A percentile compares a stretch with the other conserved stretches of the same genome.
phyloP scores from a whole-genome alignment of 164 flowering plant genomes.

The Vitis rotundifolia region DNA sequence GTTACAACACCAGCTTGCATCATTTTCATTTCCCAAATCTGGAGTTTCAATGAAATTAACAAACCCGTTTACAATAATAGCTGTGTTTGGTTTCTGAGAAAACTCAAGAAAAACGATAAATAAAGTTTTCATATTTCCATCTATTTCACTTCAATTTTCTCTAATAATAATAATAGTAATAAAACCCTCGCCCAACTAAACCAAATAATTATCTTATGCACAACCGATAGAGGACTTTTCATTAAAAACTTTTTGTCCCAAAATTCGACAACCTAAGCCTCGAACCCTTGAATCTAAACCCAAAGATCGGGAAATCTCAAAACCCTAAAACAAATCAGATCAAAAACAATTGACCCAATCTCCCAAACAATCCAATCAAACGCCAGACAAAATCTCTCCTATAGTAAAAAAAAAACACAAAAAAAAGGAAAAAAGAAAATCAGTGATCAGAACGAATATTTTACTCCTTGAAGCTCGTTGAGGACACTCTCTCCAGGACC shows the following conservation, averaged over 20 bases:
- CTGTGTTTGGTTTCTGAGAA: too few relatives aligned
- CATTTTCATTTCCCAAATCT: slow-evolving; percentile 95
- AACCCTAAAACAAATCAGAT: slow-evolving; percentile 17
- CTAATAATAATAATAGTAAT: too few relatives aligned
- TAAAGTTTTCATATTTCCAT: too few relatives aligned
- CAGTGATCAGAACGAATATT: too few relatives aligned
- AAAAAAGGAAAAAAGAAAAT: background rate
- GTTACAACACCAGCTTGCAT: slow-evolving; percentile 76
- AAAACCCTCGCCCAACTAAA: too few relatives aligned
- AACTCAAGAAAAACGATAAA: too few relatives aligned
- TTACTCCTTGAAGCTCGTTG: slow-evolving; percentile 85
- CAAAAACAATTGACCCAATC: background rate
- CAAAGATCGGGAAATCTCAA: slow-evolving; percentile 6
- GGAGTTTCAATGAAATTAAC: slow-evolving; percentile 11
- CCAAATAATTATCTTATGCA: too few relatives aligned
- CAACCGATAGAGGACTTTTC: too few relatives aligned
- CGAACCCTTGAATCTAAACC: background rate
- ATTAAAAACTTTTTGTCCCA: too few relatives aligned
- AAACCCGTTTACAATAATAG: background rate
- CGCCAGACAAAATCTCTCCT: background rate
- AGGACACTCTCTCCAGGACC: slow-evolving; percentile 81
- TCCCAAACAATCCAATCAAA: background rate
- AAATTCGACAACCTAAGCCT: too few relatives aligned
- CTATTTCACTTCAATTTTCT: too few relatives aligned
- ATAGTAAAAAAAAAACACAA: background rate